Evolutionary conservation across 495 filamentous ascomycete genomes (phyloP).

Genomic region (Talaromyces adpressus): DNA sequence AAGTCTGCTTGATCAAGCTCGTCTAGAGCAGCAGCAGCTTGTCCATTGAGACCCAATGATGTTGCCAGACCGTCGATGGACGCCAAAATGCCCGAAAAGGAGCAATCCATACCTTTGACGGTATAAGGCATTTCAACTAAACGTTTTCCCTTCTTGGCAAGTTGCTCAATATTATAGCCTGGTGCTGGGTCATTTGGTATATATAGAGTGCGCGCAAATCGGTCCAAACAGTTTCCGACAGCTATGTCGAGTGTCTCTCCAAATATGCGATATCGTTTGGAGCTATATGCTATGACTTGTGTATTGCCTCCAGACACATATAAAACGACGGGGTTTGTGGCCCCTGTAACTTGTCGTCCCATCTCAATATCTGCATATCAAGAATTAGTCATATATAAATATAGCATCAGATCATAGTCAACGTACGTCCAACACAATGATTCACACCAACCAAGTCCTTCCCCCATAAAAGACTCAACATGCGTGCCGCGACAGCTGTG

Average conservation of each 20-base stretch:
- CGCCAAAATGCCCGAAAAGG: conserved; percentile 85
- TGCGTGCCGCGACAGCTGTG: conserved; percentile 79
- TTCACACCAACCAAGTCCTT: conserved; percentile 88
- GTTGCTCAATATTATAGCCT: conserved; percentile 96
- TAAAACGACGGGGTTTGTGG: conserved; percentile 85
- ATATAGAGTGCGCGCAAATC: conserved; percentile 82
- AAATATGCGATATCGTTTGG: conserved; percentile 93
- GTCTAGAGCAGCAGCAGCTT: conserved; percentile 29
- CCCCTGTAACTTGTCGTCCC: conserved; percentile 88
- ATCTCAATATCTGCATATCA: conserved; percentile 82
- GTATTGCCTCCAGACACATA: conserved; percentile 98
- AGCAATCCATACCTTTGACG: conserved; percentile 98
- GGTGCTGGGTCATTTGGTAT: conserved; percentile 96
- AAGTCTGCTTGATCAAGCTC: conserved; percentile 29
- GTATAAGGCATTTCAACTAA: conserved; percentile 88
- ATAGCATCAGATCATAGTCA: not conserved
- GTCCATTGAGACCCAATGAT: conserved; percentile 42
- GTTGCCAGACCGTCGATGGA: conserved; percentile 71
- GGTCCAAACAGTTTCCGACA: conserved; percentile 93
- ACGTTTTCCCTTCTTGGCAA: conserved; percentile 70
- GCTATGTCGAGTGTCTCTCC: conserved; percentile 96
- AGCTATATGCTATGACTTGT: conserved; percentile 94
- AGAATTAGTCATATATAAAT: conserved; percentile 1
- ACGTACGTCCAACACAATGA: conserved; percentile 88
- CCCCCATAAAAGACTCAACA: conserved; percentile 76